Evolutionary conservation across 2,329 filamentous ascomycete genomes (phyloP), one percentile per base, ranked within the genome.

Genomic region (Scolecobasidium constrictum): DNA sequence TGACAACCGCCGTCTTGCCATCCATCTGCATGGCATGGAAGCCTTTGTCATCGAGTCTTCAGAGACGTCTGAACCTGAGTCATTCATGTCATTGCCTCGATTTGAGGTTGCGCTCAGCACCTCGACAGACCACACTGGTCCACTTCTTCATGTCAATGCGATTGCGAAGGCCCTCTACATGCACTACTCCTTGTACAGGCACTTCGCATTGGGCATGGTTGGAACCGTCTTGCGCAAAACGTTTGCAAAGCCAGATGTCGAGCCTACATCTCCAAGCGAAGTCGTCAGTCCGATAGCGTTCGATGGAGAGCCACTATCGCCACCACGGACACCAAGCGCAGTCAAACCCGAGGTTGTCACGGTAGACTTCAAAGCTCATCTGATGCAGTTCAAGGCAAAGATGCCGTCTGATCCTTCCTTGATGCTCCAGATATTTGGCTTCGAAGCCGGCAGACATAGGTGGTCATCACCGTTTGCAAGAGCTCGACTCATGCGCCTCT

Each of bases 151-250:
- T 56, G 64, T 96, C 35, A 86, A 93, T 50, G 83, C 86, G 0
- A 77, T 83, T 41, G 73, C 92, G 16, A 82, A 83, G 50, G 86
- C 83, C 4, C 64, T 98, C 2, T 77, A 85, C 47, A 56, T 94
- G 5, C 83, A 93, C 40, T 96, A 96, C 57, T 98, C 93, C 1
- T 73, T 98, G 0, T 94, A 93, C 59, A 81, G 88, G 3, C 88
- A 94, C 57, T 98, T 95, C 56, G 83, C 88, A 1, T 72, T 93
- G 19, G 84, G 86, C 1, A 78, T 96, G 46, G 92, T 90, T 6
- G 67, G 74, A 18, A 80, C 79, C 56, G 85, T 93, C 3, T 60
- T 98, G 18, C 59, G 56, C 37, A 60, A 61, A 35, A 68, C 67
- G 0, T 67, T 70, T 42, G 53, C 58, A 37, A 28, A 22, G 4